Evolutionary conservation across 306 rosid genomes (phyloP).

Genomic region (Vigna nakashimae): DNA sequence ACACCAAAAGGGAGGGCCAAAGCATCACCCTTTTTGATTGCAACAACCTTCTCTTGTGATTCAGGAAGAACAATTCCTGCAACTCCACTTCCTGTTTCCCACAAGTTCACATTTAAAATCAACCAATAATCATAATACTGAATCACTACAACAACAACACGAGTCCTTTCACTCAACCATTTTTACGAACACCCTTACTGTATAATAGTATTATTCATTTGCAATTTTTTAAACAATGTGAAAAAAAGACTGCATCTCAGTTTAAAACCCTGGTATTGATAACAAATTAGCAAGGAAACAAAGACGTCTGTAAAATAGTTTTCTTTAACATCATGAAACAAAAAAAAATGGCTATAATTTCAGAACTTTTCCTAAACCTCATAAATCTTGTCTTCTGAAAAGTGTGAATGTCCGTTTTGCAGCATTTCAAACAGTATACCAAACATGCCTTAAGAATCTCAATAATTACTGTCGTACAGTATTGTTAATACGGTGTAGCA

Average conservation of each 20-base stretch:
- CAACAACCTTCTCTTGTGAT: slow-evolving; percentile 72
- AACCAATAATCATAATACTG: neutral
- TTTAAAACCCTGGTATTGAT: neutral
- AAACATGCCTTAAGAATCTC: neutral
- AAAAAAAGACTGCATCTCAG: neutral
- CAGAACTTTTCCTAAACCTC: too few species aligned
- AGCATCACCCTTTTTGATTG: slow-evolving; percentile 82
- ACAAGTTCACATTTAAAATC: slow-evolving; percentile 9
- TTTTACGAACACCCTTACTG: too few species aligned
- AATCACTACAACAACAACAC: neutral
- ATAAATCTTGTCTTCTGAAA: too few species aligned
- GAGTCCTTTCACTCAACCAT: neutral
- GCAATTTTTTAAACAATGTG: neutral
- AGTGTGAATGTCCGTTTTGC: too few species aligned
- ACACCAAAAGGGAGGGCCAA: slow-evolving; percentile 84
- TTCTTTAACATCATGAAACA: neutral
- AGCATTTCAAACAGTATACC: too few species aligned
- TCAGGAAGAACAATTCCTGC: slow-evolving; percentile 79
- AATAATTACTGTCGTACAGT: neutral
- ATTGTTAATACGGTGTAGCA: neutral
- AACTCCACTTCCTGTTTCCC: slow-evolving; percentile 60
- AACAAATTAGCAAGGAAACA: too few species aligned
- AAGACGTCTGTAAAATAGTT: neutral
- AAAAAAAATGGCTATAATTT: neutral
- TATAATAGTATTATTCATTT: neutral